Base-by-base conservation (phyloP, 352 stramenopile species). In the Globisporangium echinulatum region DNA sequence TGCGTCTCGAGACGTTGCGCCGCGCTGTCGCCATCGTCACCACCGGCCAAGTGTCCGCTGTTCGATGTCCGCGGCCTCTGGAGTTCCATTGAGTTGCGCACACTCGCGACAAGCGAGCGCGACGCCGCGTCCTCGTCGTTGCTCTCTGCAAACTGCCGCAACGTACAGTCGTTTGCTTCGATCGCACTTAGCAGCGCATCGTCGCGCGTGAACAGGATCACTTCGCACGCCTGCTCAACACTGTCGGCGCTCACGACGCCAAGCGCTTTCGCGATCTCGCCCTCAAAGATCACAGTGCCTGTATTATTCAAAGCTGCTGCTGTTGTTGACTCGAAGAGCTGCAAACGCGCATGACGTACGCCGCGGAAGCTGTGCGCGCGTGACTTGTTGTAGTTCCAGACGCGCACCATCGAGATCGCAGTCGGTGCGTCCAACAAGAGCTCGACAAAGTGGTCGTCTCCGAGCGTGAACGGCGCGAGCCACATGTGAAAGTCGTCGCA, bases 321-420 rank as follows among this genome's bases (percentile, higher is more conserved):
- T 33, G 25, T 1, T 33, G 25, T 33, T 33, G 25, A 4, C 11
- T 25, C 14, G 33, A 75, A 82, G 39, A 97, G 52, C 17, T 80
- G 52, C 1, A 97, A 40, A 7, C 82, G 71, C n/a, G 85, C 72
- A 6, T 77, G 62, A 7, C 77, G 71, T 48, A 83, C 82, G 1
- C 82, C 86, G 33, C 88, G 82, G 57, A 70, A 88, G 13, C 77
- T 96, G 38, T 95, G 82, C 1, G 85, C 84, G 8, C 90, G 72
- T 52, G 80, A 94, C 60, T 97, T 97, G 67, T 97, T 97, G 71
- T 97, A 97, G 64, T 97, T 97, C 90, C 90, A 97, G 15, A 97
- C 57, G 14, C 87, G 80, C 2, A 97, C 58, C 83, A 96, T 94
- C 7, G 85, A 90, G 4, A 97, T 42, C 8, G 71, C 64, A 0